Percentiles rank a stretch among this genome's conserved stretches.
These are phyloP conservation scores for Ustilago loliicola DNA, from an alignment of 1,284 basidiomycete genomes.

Conservation along the genomic window DNA sequence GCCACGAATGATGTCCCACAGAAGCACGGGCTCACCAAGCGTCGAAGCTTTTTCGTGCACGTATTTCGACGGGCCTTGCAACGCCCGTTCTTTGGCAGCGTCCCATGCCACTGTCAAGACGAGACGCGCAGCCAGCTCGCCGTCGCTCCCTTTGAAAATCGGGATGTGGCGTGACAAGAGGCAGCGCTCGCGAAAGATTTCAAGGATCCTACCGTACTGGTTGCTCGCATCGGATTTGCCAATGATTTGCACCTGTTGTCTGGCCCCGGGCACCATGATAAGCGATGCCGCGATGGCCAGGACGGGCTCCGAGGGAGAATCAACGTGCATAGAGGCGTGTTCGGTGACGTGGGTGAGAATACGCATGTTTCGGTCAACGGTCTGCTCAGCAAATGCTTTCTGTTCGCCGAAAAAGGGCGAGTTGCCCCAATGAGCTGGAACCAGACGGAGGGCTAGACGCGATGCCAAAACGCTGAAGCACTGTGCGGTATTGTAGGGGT, in stretches of 20 bases:
- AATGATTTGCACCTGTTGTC: not conserved
- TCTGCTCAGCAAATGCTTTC: not conserved
- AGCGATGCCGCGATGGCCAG: slow-evolving; percentile 19
- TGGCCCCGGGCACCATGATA: slow-evolving; percentile 18
- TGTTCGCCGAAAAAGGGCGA: too few species aligned
- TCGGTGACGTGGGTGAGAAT: not conserved
- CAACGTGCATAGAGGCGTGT: not conserved
- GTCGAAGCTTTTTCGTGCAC: not conserved
- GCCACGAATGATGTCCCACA: too few species aligned
- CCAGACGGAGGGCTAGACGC: too few species aligned
- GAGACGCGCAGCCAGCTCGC: slow-evolving; percentile 24
- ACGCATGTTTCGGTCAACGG: slow-evolving; percentile 20
- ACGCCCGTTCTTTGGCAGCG: slow-evolving; percentile 10
- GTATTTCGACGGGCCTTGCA: not conserved
- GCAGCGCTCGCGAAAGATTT: slow-evolving; percentile 5
- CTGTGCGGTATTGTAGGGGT: too few species aligned
- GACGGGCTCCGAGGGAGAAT: slow-evolving; percentile 13
- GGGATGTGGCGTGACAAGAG: not conserved
- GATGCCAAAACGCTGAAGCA: too few species aligned
- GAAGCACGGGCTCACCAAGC: too few species aligned
- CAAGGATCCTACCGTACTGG: slow-evolving; percentile 2
- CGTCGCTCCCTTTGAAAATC: slow-evolving; percentile 11
- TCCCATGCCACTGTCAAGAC: slow-evolving; percentile 25
- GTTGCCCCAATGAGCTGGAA: too few species aligned
- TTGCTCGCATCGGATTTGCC: not conserved